These are phyloP conservation scores for Saccharomycopsis guyanensis DNA, from an alignment of 805 yeast genomes.

Conservation along the genomic window DNA sequence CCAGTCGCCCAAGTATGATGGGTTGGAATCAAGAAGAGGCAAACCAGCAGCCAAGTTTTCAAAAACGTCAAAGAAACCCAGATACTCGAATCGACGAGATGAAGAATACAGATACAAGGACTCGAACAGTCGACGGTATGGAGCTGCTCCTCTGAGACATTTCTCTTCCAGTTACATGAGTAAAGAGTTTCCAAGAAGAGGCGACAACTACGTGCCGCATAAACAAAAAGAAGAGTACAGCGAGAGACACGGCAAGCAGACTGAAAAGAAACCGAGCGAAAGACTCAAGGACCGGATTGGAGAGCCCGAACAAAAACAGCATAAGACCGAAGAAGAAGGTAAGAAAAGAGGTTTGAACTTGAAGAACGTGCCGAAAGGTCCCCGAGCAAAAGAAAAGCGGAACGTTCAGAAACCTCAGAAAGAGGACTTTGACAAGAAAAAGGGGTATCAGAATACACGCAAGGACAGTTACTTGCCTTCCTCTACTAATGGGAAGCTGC, in stretches of 20 bases:
- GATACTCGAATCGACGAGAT: background rate
- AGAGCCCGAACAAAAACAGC: no score
- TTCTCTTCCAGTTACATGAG: conserved; percentile 6
- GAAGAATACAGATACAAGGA: background rate
- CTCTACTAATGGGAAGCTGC: no score
- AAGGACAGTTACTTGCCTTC: no score
- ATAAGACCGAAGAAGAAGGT: background rate
- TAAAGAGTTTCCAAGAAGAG: conserved; percentile 4
- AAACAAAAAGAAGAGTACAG: no score
- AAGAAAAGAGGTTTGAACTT: background rate
- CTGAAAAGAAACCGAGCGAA: background rate
- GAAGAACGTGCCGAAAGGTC: conserved; percentile 5
- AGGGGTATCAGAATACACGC: no score
- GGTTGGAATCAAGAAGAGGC: background rate
- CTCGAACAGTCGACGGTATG: background rate
- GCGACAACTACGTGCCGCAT: conserved; percentile 2
- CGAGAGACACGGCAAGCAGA: no score
- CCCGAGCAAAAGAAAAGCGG: conserved; percentile 4
- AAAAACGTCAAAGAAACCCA: background rate
- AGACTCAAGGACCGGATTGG: background rate
- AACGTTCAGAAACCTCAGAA: background rate
- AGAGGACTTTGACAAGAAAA: no score
- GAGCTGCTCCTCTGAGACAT: conserved; percentile 3
- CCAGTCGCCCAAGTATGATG: background rate
- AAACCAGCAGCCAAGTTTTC: background rate